These are phyloP conservation scores for Tolypocladium inflatum DNA, from an alignment of 2,329 filamentous ascomycete species.

Conservation along the genomic window DNA sequence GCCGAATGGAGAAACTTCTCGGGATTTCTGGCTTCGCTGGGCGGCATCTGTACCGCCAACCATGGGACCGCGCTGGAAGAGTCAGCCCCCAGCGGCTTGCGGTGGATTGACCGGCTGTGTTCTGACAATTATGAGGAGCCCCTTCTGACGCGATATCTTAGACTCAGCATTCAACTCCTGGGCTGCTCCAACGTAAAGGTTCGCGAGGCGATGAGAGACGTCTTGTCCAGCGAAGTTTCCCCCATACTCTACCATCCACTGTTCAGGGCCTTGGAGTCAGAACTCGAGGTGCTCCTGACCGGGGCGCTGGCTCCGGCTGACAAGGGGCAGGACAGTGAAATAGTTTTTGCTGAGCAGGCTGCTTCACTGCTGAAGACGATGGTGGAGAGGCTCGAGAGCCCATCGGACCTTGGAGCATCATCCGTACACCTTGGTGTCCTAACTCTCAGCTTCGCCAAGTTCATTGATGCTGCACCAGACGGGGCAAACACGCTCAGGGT, in stretches of 20 bases:
- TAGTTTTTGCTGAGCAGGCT: slow-evolving; percentile 59
- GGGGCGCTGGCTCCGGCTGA: slow-evolving; percentile 41
- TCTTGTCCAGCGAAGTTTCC: slow-evolving; percentile 56
- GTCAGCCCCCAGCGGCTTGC: slow-evolving; percentile 42
- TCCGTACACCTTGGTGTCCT: slow-evolving; percentile 55
- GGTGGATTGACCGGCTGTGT: slow-evolving; percentile 55
- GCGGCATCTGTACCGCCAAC: slow-evolving; percentile 55
- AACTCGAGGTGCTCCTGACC: slow-evolving; percentile 54
- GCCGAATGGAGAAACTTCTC: slow-evolving; percentile 62
- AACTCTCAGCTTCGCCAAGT: slow-evolving; percentile 58
- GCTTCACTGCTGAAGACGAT: slow-evolving; percentile 53
- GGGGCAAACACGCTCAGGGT: slow-evolving; percentile 48
- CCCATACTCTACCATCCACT: slow-evolving; percentile 51
- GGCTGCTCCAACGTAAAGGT: slow-evolving; percentile 55
- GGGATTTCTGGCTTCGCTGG: slow-evolving; percentile 57
- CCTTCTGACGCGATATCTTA: slow-evolving; percentile 49
- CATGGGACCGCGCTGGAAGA: slow-evolving; percentile 49
- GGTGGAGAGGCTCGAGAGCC: slow-evolving; percentile 54
- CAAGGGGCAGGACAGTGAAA: slow-evolving; percentile 48
- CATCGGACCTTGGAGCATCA: slow-evolving; percentile 52
- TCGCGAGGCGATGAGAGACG: slow-evolving; percentile 57
- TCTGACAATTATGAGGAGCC: slow-evolving; percentile 53
- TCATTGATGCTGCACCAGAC: slow-evolving; percentile 49
- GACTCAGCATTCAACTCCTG: slow-evolving; percentile 54
- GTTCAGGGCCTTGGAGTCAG: slow-evolving; percentile 55